Evolutionary conservation across 1,139 yeast genomes (phyloP), one percentile per base, ranked within the genome.

Genomic region (Zhuliangozyma parablackwelliae): DNA sequence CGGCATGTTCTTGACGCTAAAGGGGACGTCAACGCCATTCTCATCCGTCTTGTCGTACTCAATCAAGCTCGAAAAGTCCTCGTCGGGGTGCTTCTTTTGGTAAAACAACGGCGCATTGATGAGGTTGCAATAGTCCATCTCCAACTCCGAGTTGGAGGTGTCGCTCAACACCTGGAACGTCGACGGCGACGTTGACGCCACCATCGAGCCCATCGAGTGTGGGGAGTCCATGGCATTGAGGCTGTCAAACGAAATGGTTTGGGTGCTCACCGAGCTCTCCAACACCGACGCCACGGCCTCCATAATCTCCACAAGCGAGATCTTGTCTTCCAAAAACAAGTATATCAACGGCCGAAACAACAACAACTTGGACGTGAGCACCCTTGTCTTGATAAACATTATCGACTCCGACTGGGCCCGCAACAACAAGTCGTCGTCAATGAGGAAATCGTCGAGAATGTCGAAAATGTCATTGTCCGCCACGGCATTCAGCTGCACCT

Each of bases 301-400:
- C n/a, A 59, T 28, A 16, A 61, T 33, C 26, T 60, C 65, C 10
- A 42, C 31, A 10, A 58, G 33, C 12, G 53, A 48, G 8, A 66
- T 57, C 34, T 53, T 54, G 41, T 63, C 70, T 41, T 61, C 63
- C 10, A 65, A 42, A 9, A 66, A 48, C 28, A 65, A 49, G 44
- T 65, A 67, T 10, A 61, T 50, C 9, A 68, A 47, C 2, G 74
- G 73, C 21, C 72, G 50, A 44, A 63, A 57, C 28, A 68, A 46
- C 7, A 59, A 38, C 35, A 66, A 40, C 33, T 65, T 65, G 21
- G 72, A 65, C 3, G 53, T 41, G 7, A 68, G 38, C 8, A 68
- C 56, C 34, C 74, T 47, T 2, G 72, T 65, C 41, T 68, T 67
- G 34, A 66, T 65, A 46, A 55, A 67, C 60, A 67, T 64, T 24